These are phyloP conservation scores for Sarocladium strictum DNA, from an alignment of 2,329 filamentous ascomycete genomes.

Conservation along the genomic window DNA sequence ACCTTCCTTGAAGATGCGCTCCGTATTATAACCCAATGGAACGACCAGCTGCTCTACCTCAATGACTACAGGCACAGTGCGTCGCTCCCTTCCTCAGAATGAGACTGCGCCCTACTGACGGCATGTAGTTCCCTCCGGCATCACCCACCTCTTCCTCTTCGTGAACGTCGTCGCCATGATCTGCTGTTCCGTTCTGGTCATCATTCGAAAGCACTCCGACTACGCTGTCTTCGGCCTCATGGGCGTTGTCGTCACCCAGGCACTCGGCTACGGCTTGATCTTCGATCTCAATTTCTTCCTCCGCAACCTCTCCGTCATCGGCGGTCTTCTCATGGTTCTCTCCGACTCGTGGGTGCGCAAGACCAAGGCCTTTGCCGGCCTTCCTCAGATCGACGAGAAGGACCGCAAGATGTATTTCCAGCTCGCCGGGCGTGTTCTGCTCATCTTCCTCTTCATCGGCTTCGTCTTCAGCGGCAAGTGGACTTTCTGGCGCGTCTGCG, in stretches of 20 bases:
- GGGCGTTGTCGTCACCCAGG: constrained; percentile 85
- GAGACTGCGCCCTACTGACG: constrained; percentile 15
- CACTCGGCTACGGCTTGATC: constrained; percentile 93
- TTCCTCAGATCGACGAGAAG: constrained; percentile 95
- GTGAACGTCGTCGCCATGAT: constrained; percentile 86
- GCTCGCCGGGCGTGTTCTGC: constrained; percentile 86
- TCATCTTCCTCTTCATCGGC: constrained; percentile 96
- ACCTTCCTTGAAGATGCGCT: constrained; percentile 97
- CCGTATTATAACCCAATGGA: constrained; percentile 96
- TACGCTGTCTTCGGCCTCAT: constrained; percentile 88
- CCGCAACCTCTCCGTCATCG: constrained; percentile 95
- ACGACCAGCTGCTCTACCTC: constrained; percentile 87
- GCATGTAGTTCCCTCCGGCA: constrained; percentile 68
- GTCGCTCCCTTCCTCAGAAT: constrained; percentile 25
- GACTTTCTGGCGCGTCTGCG: constrained; percentile 80
- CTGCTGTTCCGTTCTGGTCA: constrained; percentile 76
- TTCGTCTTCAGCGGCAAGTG: constrained; percentile 95
- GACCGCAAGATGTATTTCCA: constrained; percentile 99
- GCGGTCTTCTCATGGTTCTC: constrained; percentile 93
- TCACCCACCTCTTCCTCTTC: constrained; percentile 91
- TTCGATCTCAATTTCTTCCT: constrained; percentile 99
- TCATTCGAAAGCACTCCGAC: constrained; percentile 86
- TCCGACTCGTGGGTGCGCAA: constrained; percentile 98
- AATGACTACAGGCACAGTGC: constrained; percentile 90
- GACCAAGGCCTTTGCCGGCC: constrained; percentile 89